These are phyloP conservation scores for Kodamaea lidongshanica DNA, from an alignment of 805 yeast species.

Conservation along the genomic window DNA sequence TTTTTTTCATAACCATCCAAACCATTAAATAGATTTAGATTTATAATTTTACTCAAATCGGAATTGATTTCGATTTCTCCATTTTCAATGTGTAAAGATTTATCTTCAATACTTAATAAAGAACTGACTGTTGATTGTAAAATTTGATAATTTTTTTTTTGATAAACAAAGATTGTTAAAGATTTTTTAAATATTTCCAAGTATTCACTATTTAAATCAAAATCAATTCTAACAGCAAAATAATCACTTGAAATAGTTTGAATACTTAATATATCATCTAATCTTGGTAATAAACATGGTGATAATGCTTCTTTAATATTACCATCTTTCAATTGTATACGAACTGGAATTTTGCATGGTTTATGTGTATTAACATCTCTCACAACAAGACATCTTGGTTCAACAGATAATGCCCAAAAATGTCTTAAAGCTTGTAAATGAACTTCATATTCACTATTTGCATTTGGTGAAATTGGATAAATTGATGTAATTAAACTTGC, in stretches of 20 bases:
- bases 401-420: slow-evolving; percentile 84
- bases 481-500: slow-evolving; percentile 68
- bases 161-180: slow-evolving; percentile 47
- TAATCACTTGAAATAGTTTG: slow-evolving; percentile 43
- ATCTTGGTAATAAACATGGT: slow-evolving; percentile 67
- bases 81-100: slow-evolving; percentile 20
- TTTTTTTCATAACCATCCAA: slow-evolving; percentile 25
- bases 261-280: slow-evolving; percentile 44
- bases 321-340: slow-evolving; percentile 36
- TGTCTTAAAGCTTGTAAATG: slow-evolving; percentile 82
- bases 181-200: slow-evolving; percentile 37
- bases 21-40: slow-evolving; percentile 18
- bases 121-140: slow-evolving; percentile 28
- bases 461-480: slow-evolving; percentile 65
- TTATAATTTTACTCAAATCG: slow-evolving; percentile 20
- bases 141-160: slow-evolving; percentile 37
- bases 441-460: slow-evolving; percentile 41
- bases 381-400: slow-evolving; percentile 72
- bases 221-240: slow-evolving; percentile 47
- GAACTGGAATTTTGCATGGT: slow-evolving; percentile 46
- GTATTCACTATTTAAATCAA: slow-evolving; percentile 36
- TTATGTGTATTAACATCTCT: slow-evolving; percentile 59
- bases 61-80: slow-evolving; percentile 21
- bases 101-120: slow-evolving; percentile 31
- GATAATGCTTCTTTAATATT: slow-evolving; percentile 30